phyloP scores from a whole-genome alignment of 208 protist species.

The Porcisia hertigi region DNA sequence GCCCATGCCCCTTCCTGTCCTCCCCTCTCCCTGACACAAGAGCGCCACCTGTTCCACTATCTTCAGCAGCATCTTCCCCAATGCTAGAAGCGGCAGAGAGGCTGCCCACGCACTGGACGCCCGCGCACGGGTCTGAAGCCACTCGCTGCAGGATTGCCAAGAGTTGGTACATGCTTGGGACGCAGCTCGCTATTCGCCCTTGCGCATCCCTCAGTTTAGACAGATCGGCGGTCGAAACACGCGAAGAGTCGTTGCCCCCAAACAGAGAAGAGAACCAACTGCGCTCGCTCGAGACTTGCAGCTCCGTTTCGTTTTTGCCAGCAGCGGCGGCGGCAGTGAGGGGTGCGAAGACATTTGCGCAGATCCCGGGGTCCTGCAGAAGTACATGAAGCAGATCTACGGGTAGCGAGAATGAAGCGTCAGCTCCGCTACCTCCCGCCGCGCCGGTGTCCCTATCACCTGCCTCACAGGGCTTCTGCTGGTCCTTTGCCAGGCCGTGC shows the following conservation, averaged over 20 bases:
- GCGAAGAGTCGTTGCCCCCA: slow-evolving; percentile 18
- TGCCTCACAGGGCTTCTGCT: background rate
- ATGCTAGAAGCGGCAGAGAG: slow-evolving; percentile 28
- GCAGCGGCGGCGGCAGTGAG: slow-evolving; percentile 3
- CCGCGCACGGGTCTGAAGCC: slow-evolving; percentile 9
- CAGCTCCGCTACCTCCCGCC: background rate
- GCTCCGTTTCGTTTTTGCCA: background rate
- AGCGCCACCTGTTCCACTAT: background rate
- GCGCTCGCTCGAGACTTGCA: slow-evolving; percentile 9
- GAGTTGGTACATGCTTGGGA: slow-evolving; percentile 44
- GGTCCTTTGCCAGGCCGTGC: background rate
- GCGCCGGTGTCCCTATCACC: background rate
- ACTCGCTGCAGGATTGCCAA: slow-evolving; percentile 36
- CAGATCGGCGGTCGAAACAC: slow-evolving; percentile 31
- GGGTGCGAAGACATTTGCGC: slow-evolving; percentile 19
- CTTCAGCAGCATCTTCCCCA: background rate
- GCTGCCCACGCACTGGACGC: slow-evolving; percentile 16
- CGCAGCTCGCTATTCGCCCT: slow-evolving; percentile 37
- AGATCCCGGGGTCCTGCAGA: slow-evolving; percentile 37
- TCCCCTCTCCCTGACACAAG: background rate
- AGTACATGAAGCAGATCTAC: slow-evolving; percentile 18
- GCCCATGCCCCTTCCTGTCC: background rate
- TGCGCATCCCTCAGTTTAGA: slow-evolving; percentile 32
- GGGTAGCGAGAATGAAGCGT: background rate
- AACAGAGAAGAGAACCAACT: slow-evolving; percentile 68